These are phyloP conservation scores for Debaryomyces prosopidis DNA, from an alignment of 805 yeast genomes.

Conservation along the genomic window DNA sequence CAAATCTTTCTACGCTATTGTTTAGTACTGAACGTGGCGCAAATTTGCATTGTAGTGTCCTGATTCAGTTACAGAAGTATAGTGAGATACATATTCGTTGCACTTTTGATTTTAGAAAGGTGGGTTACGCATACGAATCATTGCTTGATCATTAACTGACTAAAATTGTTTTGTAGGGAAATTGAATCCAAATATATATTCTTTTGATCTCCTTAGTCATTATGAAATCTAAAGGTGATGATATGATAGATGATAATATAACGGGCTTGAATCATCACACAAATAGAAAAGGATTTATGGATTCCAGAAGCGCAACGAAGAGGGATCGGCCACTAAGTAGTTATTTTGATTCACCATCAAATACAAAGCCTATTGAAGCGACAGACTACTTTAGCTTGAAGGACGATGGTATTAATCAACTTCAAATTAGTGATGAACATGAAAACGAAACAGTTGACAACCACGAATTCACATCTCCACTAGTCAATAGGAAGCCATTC, in stretches of 20 bases:
- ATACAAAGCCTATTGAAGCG: neutral
- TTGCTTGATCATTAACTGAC: neutral
- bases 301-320: constrained; percentile 3
- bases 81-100: no score
- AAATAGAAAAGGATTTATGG: neutral
- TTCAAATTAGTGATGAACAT: constrained; percentile 2
- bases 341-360: constrained; percentile 40
- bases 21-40: no score
- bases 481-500: constrained; percentile 25
- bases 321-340: constrained; percentile 34
- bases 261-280: neutral
- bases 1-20: no score
- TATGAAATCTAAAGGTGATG: neutral
- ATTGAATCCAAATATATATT: neutral
- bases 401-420: neutral
- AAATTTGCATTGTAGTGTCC: no score
- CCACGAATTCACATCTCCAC: constrained; percentile 16
- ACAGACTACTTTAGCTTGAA: neutral
- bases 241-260: neutral
- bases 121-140: no score
- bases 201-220: neutral
- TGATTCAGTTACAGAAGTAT: no score
- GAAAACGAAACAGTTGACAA: constrained; percentile 2
- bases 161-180: neutral
- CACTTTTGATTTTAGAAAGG: no score